These are phyloP conservation scores for Polytrichum commune DNA, from an alignment of 225 moss, liverwort and hornwort species.

Conservation along the genomic window DNA sequence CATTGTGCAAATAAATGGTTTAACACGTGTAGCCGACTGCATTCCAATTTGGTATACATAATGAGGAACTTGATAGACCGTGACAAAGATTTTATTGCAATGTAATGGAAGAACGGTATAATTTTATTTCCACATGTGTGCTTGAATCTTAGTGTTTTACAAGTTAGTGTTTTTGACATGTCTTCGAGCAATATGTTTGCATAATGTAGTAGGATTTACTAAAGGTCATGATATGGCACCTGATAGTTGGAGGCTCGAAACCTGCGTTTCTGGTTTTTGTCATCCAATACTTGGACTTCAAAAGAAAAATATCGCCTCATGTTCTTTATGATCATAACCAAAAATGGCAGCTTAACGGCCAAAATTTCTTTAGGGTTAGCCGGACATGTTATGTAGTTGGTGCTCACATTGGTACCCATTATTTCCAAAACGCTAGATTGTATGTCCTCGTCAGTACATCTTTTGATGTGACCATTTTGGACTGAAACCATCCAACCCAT, in stretches of 20 bases:
- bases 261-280: slow-evolving; percentile 73
- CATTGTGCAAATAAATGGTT: slow-evolving; percentile 91
- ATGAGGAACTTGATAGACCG: not conserved
- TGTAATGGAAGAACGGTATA: no score
- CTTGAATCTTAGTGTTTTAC: no score
- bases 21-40: slow-evolving; percentile 79
- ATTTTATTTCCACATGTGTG: no score
- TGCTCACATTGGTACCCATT: slow-evolving; percentile 92
- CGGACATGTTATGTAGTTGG: slow-evolving; percentile 81
- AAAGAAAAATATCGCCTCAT: slow-evolving; percentile 90
- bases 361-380: slow-evolving; percentile 65
- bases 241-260: slow-evolving; percentile 94
- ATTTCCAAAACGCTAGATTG: slow-evolving; percentile 92
- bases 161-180: no score
- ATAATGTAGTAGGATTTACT: no score
- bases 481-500: slow-evolving; percentile 40
- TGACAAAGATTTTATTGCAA: not conserved
- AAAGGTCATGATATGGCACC: slow-evolving; percentile 25
- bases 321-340: slow-evolving; percentile 93
- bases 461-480: slow-evolving; percentile 86
- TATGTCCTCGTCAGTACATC: slow-evolving; percentile 89
- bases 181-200: no score
- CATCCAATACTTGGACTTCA: slow-evolving; percentile 92
- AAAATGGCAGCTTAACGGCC: slow-evolving; percentile 79
- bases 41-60: not conserved